Conservation (phyloP, 371 early-diverging fungal species). For the Batrachochytrium dendrobatidis region DNA sequence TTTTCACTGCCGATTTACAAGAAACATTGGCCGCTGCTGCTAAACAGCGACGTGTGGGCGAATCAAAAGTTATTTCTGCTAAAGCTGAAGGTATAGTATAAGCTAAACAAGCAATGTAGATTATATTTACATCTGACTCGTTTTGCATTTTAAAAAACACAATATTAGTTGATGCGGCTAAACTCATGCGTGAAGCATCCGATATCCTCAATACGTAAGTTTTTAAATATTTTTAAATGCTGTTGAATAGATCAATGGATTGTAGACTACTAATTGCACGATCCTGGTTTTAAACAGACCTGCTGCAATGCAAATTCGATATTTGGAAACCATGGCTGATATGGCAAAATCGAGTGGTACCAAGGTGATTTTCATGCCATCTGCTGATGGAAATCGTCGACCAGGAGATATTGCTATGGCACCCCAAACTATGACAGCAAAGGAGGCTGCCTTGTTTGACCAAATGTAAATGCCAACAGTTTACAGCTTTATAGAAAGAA, state of each 20-base stretch:
- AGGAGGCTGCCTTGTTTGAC: not conserved
- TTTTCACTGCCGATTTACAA: slow-evolving; percentile 68
- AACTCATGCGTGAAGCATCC: slow-evolving; percentile 82
- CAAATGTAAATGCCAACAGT: no score
- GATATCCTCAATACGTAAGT: slow-evolving; percentile 50
- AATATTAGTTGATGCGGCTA: slow-evolving; percentile 88
- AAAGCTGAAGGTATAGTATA: slow-evolving; percentile 55
- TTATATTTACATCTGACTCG: no score
- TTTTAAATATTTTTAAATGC: not conserved
- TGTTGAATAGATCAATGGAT: slow-evolving; percentile 16
- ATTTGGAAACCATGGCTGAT: slow-evolving; percentile 73
- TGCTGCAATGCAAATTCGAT: slow-evolving; percentile 56
- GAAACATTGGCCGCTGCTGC: slow-evolving; percentile 84
- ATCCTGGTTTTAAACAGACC: slow-evolving; percentile 54
- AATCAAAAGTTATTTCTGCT: slow-evolving; percentile 84
- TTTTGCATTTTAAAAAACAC: no score
- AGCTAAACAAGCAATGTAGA: no score
- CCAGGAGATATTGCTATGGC: not conserved
- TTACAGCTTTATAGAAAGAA: no score
- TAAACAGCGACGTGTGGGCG: slow-evolving; percentile 79
- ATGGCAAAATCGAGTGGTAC: slow-evolving; percentile 60
- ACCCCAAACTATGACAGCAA: not conserved
- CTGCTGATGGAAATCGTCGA: not conserved
- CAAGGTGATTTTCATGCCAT: slow-evolving; percentile 64
- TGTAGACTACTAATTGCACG: not conserved